phyloP scores from a whole-genome alignment of 2,329 filamentous ascomycete species.

The Sodiomyces alkalinus region DNA sequence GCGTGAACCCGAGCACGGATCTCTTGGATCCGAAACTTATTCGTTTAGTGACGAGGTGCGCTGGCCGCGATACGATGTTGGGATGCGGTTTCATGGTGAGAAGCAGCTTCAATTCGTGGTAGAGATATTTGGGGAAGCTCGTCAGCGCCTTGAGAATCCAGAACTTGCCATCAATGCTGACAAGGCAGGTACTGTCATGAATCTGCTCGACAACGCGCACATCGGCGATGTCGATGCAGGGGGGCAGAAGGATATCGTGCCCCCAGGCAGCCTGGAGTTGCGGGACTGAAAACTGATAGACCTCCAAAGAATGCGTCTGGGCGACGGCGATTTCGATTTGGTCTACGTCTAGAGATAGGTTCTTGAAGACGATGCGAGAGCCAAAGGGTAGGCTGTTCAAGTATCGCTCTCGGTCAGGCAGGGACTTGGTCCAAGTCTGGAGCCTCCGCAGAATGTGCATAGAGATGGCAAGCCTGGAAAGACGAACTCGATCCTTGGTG shows the following conservation, averaged over 20 bases:
- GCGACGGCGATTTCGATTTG: constrained; percentile 30
- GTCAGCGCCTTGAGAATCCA: constrained; percentile 45
- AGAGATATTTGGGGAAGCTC: constrained; percentile 43
- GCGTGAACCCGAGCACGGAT: constrained; percentile 40
- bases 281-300: constrained; percentile 29
- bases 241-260: constrained; percentile 23
- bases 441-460: constrained; percentile 38
- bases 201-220: constrained; percentile 37
- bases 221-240: constrained; percentile 30
- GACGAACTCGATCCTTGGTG: constrained; percentile 31
- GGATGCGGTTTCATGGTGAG: constrained; percentile 34
- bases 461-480: constrained; percentile 34
- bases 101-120: constrained; percentile 43
- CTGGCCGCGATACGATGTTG: constrained; percentile 35
- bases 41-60: constrained; percentile 38
- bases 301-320: constrained; percentile 36
- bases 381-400: constrained; percentile 40
- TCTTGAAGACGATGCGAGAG: constrained; percentile 38
- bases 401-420: constrained; percentile 13
- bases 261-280: constrained; percentile 29
- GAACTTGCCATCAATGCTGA: constrained; percentile 23
- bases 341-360: constrained; percentile 29
- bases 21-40: constrained; percentile 40
- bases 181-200: constrained; percentile 44
- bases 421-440: constrained; percentile 29